Base-by-base conservation (phyloP, 106 monocot species). In the Agapanthus africanus region DNA sequence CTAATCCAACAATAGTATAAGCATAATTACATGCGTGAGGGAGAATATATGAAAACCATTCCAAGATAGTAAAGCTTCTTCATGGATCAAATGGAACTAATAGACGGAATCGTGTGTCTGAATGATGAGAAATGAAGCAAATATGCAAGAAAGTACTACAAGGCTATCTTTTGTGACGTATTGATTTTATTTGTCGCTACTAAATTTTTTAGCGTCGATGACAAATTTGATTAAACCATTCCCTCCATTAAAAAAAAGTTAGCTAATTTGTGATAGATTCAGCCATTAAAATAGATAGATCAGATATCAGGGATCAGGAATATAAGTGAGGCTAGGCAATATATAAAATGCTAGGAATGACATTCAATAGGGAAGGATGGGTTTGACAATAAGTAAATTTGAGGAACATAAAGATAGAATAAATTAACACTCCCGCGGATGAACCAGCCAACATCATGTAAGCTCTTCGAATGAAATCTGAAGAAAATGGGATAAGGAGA, bases 351-450 rank as follows among this genome's bases (percentile, higher is more conserved):
- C 26, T 56, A 30, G 56, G 26, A 56, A n/a, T 56, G 18, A 56
- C n/a, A 4, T 27, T 56, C 9, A 56, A 27, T 56, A 56, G 16
- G 7, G 26, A n/a, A 56, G 26, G 9, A 56, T 56, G 56, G 26
- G 49, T 18, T 49, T 4, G n/a, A 49, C 49, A n/a, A n/a, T n/a
- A 56, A 56, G 56, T 56, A 56, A 56, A 28, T 27, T n/a, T 56
- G 27, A 56, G 28, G 26, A 27, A 3, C 56, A 56, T 6, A 13
- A 27, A 13, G 11, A 27, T 27, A 56, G 56, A 56, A 56, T 7
- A 6, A 56, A 14, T 6, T 23, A 30, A 56, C 26, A 56, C 28
- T 14, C 7, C 9, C 16, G 56, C 6, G 23, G 26, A 56, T 27
- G 13, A 56, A 56, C 27, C 56, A 56, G 26, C 56, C 28, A 11